Evolutionary conservation across 495 filamentous ascomycete species (phyloP), one percentile per base, ranked within the genome.

Genomic region (Gamarada debralockiae): DNA sequence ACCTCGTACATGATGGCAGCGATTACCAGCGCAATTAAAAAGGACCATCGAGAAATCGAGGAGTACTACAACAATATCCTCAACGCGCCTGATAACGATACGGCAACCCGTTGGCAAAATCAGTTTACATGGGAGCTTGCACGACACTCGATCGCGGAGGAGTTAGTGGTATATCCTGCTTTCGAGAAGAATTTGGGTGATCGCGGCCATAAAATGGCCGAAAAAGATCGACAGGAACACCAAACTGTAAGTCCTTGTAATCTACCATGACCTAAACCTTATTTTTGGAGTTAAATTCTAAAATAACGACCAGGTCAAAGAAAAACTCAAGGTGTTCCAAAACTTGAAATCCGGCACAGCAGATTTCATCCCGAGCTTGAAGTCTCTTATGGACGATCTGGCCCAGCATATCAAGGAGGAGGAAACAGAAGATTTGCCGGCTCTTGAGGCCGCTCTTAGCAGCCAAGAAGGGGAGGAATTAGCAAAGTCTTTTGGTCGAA

Each of bases 91-190:
- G 70, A 78, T 33, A 53, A 65, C 18, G 74, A 82, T 46, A 69
- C 74, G 5, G 74, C 74, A 57, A 66, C 59, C 1, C 66, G 73
- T 14, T 88, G 69, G 66, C 77, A 81, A 63, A 89, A 89, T 50
- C 76, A 78, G 43, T 84, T 89, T 51, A 79, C 81, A 25, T 90
- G 85, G 86, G 82, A 84, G 58, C 68, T 90, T 3, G 80, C 87
- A 10, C 77, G 84, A 8, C 79, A 87, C 59, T 75, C 77, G 0
- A 70, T 87, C 58, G 79, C 71, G 48, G 82, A 89, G 63, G 86
- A 89, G 67, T 64, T 90, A 2, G 77, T 86, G 31, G 72, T 89
- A 14, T 89, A 88, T 64, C 86, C 85, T 0, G 74, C 74, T 0
- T 73, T 88, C 6, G 85, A 87, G 57, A 80, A 81, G 56, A 50